These are phyloP conservation scores for Cercospora sojina DNA, from an alignment of 2,329 filamentous ascomycete species.

Conservation along the genomic window DNA sequence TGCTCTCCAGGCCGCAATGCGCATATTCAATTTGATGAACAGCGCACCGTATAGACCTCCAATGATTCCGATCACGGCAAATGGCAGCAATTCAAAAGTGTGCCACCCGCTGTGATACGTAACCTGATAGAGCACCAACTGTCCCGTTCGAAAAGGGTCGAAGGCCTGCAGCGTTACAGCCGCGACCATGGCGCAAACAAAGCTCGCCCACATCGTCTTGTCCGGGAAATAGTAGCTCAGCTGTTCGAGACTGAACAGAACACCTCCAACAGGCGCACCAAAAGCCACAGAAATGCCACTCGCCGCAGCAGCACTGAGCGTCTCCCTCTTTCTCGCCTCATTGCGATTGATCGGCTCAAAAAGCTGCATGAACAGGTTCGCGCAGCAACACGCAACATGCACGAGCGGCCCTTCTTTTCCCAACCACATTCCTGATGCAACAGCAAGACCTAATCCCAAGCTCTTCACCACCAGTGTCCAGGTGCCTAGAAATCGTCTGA, in stretches of 20 bases:
- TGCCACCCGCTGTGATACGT: constrained; percentile 92
- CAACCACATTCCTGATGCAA: constrained; percentile 92
- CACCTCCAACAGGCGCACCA: constrained; percentile 88
- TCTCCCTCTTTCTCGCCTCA: constrained; percentile 91
- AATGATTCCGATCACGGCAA: constrained; percentile 78
- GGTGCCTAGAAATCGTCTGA: constrained; percentile 76
- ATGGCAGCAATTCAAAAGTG: constrained; percentile 88
- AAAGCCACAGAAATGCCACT: constrained; percentile 93
- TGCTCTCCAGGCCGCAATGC: constrained; percentile 76
- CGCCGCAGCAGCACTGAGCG: constrained; percentile 87
- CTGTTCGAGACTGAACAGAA: constrained; percentile 95
- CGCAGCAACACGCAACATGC: constrained; percentile 94
- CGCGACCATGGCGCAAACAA: constrained; percentile 98
- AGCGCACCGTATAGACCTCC: constrained; percentile 93
- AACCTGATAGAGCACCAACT: constrained; percentile 94
- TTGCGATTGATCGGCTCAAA: constrained; percentile 80
- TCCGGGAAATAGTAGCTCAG: constrained; percentile 97
- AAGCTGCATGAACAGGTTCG: constrained; percentile 88
- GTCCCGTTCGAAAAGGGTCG: constrained; percentile 91
- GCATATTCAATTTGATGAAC: constrained; percentile 94
- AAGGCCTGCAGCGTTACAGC: constrained; percentile 89
- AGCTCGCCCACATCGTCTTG: constrained; percentile 99
- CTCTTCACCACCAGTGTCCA: constrained; percentile 93
- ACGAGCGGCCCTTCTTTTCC: constrained; percentile 95
- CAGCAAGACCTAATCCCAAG: constrained; percentile 81